phyloP scores from a whole-genome alignment of 1,284 basidiomycete genomes.

The Ganoderma lingzhi region DNA sequence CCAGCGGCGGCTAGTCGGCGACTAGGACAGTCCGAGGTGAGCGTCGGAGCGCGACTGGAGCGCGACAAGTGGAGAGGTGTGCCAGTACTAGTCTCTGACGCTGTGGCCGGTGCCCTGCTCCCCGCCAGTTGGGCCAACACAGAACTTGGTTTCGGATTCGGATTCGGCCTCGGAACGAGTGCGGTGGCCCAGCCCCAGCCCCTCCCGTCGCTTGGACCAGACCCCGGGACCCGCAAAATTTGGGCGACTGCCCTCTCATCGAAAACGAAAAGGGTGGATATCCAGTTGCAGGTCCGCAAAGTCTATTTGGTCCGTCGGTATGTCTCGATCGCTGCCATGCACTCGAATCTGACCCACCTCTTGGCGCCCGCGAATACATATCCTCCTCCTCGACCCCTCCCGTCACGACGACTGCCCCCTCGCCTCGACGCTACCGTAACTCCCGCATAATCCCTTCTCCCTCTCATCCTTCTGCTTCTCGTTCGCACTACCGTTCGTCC shows the following conservation, averaged over 20 bases:
- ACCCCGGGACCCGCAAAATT: constrained; percentile 37
- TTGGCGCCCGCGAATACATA: constrained; percentile 21
- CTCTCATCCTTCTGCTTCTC: constrained; percentile 14
- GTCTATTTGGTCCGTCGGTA: constrained; percentile 21
- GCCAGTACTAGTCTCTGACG: constrained; percentile 4
- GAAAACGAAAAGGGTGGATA: not conserved
- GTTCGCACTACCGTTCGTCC: constrained; percentile 1
- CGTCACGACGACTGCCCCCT: constrained; percentile 17
- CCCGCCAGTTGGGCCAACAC: constrained; percentile 3
- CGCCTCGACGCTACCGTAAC: constrained; percentile 20
- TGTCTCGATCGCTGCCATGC: constrained; percentile 23
- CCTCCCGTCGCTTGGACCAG: constrained; percentile 17
- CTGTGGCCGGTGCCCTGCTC: not conserved
- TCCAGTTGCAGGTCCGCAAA: not conserved
- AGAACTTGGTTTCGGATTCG: not conserved
- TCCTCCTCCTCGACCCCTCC: constrained; percentile 20
- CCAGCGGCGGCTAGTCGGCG: not conserved
- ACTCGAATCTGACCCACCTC: constrained; percentile 28
- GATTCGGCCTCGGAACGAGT: constrained; percentile 16
- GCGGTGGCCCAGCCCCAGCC: constrained; percentile 22
- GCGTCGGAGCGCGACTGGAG: constrained; percentile 5
- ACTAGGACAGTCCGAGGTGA: constrained; percentile 4
- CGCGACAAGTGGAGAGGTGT: not conserved
- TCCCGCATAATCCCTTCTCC: constrained; percentile 30
- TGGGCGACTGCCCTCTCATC: not conserved